A percentile compares a stretch with the other conserved stretches of the same genome.
phyloP scores from a whole-genome alignment of 106 monocot genomes.

The Dioscorea dumetorum region DNA sequence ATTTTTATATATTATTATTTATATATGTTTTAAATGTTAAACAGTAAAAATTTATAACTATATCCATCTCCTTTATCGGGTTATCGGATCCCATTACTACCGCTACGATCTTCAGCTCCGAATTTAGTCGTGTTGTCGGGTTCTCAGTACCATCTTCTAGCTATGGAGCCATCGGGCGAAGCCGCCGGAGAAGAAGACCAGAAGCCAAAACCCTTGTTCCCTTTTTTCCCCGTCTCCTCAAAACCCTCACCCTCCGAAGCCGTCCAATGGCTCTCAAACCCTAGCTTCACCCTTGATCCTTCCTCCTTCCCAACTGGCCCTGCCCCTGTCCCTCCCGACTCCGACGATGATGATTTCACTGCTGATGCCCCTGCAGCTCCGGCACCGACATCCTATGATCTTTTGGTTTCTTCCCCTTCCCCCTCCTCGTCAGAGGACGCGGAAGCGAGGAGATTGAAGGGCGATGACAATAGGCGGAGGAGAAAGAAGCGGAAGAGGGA shows the following conservation, averaged over 20 bases:
- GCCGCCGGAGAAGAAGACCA: too few species aligned
- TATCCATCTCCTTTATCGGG: too few species aligned
- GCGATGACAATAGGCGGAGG: conserved; percentile 37
- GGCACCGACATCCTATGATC: conserved; percentile 30
- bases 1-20: too few species aligned
- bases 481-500: conserved; percentile 33
- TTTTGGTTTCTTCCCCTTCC: conserved; percentile 32
- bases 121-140: too few species aligned
- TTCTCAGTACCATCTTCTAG: too few species aligned
- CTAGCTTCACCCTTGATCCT: conserved; percentile 65
- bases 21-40: too few species aligned
- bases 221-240: conserved; percentile 35
- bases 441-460: conserved; percentile 12
- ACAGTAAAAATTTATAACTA: too few species aligned
- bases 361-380: neutral
- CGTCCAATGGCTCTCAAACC: conserved; percentile 64
- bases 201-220: conserved; percentile 23
- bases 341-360: conserved; percentile 12
- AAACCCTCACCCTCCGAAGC: conserved; percentile 7
- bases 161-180: too few species aligned
- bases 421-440: conserved; percentile 14
- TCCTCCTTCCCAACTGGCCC: conserved; percentile 19
- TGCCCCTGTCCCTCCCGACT: conserved; percentile 3
- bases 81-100: too few species aligned
- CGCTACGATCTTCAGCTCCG: too few species aligned